phyloP scores from a whole-genome alignment of 2,329 filamentous ascomycete species.

The Neopestalotiopsis clavispora region DNA sequence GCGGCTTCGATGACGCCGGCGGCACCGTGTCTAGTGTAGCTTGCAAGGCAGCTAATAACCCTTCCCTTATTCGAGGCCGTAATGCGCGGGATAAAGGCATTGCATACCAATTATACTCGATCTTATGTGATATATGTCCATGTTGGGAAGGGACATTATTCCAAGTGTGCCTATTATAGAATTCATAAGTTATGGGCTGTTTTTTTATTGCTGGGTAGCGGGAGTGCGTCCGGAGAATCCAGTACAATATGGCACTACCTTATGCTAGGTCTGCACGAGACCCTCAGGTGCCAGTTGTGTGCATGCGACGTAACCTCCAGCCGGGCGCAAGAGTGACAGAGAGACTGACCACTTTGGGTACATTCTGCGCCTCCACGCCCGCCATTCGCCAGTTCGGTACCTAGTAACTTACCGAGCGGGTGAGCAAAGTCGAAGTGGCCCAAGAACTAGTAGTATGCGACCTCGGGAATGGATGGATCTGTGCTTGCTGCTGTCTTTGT shows the following conservation, averaged over 20 bases:
- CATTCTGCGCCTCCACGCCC: not conserved
- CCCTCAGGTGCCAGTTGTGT: not conserved
- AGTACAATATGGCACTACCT: not conserved
- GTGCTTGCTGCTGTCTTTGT: not conserved
- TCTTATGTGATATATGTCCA: not conserved
- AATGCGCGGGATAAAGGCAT: not conserved
- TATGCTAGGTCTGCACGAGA: not conserved
- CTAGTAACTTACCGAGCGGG: not conserved
- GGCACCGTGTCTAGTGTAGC: not conserved
- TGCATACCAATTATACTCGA: not conserved
- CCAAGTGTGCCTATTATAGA: not conserved
- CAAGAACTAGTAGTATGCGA: too few species aligned
- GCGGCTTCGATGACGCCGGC: not conserved
- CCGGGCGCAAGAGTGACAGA: not conserved
- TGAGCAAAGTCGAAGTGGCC: not conserved
- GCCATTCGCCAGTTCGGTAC: not conserved
- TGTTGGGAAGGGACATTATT: not conserved
- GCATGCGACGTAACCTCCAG: conserved; percentile 1
- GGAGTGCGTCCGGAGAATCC: not conserved
- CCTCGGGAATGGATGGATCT: not conserved
- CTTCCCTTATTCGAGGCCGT: not conserved
- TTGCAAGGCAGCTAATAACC: not conserved
- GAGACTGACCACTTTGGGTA: not conserved
- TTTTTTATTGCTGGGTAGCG: not conserved
- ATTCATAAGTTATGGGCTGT: not conserved